Evolutionary conservation across 441 rosid species (phyloP), one percentile per base, ranked within the genome.

Genomic region (Omphalea diandra): DNA sequence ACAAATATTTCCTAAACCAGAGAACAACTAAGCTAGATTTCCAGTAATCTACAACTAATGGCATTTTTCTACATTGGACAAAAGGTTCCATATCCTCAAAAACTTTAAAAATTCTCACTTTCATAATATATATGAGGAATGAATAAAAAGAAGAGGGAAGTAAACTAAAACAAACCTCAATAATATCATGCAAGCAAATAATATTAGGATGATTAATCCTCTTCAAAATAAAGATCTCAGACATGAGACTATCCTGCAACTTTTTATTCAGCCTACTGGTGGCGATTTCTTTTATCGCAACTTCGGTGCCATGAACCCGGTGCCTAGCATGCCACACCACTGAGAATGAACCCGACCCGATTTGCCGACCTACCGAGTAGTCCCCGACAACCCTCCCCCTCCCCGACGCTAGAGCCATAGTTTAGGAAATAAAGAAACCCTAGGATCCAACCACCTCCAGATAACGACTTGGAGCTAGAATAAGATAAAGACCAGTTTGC

Each of bases 331-430:
- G 97, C 93, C 94, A 96, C 17, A 96, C 99, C 56, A 87, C 87
- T n/a, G 99, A 96, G 77, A 93, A 96, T 27, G 98, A 96, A 78
- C 99, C 99, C 73, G 97, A 96, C 77, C 99, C 99, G 78, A 96
- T 87, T 84, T 88, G 86, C 69, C 77, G 71, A 40, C 94, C 93
- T 53, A 93, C 90, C 63, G 80, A 73, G 76, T 96, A 96, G 76
- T 93, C 94, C 7, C 99, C 98, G 8, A 96, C 87, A 20, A 90
- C 83, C 82, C 97, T 81, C 63, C 86, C 85, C 68, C 87, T 79
- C 62, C 83, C 92, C 59, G 84, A 20, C 74, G 82, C 55, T 70
- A 83, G 93, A 66, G 97, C 84, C 98, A 91, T 91, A 5, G 47
- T 46, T 36, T 1, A 26, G 20, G 32, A 4, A 38, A 22, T 2